These are phyloP conservation scores for Erucastrum elatum DNA, from an alignment of 345 rosid species.

Conservation along the genomic window DNA sequence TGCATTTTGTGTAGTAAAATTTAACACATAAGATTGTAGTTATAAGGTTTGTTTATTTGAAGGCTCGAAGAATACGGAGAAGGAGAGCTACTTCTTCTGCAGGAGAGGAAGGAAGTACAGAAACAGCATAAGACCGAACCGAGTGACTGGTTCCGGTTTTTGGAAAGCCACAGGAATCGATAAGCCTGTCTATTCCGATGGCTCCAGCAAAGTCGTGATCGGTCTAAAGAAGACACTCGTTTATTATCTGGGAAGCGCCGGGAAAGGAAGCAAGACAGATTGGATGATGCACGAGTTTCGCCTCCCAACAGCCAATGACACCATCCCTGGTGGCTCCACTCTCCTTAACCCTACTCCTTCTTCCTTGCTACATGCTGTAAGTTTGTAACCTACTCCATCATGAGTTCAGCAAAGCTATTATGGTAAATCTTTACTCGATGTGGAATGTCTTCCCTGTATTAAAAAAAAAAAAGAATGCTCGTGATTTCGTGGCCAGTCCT, in stretches of 20 bases:
- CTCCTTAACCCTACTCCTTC: conserved; percentile 26
- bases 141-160: conserved; percentile 93
- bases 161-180: conserved; percentile 99
- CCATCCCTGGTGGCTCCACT: conserved; percentile 19
- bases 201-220: conserved; percentile 49
- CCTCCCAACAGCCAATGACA: conserved; percentile 50
- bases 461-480: neutral
- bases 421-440: neutral
- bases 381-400: conserved; percentile 12
- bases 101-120: conserved; percentile 86
- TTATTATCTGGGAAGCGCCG: conserved; percentile 83
- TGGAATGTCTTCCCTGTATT: neutral
- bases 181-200: conserved; percentile 60
- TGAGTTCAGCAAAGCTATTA: neutral
- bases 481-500: too few species aligned
- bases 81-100: conserved; percentile 84
- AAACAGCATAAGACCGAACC: conserved; percentile 88
- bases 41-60: conserved; percentile 1
- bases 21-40: neutral
- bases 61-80: conserved; percentile 47
- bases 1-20: neutral
- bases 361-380: conserved; percentile 63
- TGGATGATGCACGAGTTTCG: conserved; percentile 99
- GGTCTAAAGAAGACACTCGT: conserved; percentile 94
- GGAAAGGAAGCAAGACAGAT: conserved; percentile 93